Base-by-base conservation (phyloP, 257 asterid genomes). In the Jacaranda copaia region DNA sequence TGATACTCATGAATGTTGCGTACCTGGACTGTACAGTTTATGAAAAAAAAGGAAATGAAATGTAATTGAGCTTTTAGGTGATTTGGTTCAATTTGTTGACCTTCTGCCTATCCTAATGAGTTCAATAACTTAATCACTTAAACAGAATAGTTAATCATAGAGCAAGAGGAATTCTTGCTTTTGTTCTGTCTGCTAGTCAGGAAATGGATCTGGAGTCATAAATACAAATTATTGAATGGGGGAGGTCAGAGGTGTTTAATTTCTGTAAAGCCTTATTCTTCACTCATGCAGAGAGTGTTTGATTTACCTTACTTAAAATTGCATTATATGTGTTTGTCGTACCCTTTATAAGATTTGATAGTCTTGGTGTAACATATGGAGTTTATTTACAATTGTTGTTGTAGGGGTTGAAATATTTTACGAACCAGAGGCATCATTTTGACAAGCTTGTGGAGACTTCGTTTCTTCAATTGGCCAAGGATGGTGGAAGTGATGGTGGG, bases 391-490 rank as follows among this genome's bases (percentile, higher is more conserved):
- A 15, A 8, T 79, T 65, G 51, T 46, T 70, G 70, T 59, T 87
- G 83, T 82, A 96, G 99, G 99, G 95, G 74, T 85, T 96, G 79
- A 89, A 91, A 81, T 86, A 85, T 84, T 93, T 90, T 72, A 83
- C 89, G 66, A 87, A 83, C 72, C 92, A 87, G n/a, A 87, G 86
- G 66, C 81, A 39, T 55, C 84, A 88, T 79, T 86, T 93, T 79
- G 92, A 90, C 82, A 90, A 89, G 90, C 90, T 96, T 63, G 90
- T 91, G 42, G 92, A 91, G 88, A 83, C 73, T 52, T 86, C 98
- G 40, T 55, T 88, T 32, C 61, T 60, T 52, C 60, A 73, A 68
- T 74, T 96, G 88, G 73, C 97, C 71, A 82, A 80, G 84, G 77
- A 83, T 77, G 98, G 99, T 62, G 98, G 98, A 80, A 85, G 86